Evolutionary conservation across 164 flowering plant species (phyloP).

Genomic region (Brasenia schreberi): DNA sequence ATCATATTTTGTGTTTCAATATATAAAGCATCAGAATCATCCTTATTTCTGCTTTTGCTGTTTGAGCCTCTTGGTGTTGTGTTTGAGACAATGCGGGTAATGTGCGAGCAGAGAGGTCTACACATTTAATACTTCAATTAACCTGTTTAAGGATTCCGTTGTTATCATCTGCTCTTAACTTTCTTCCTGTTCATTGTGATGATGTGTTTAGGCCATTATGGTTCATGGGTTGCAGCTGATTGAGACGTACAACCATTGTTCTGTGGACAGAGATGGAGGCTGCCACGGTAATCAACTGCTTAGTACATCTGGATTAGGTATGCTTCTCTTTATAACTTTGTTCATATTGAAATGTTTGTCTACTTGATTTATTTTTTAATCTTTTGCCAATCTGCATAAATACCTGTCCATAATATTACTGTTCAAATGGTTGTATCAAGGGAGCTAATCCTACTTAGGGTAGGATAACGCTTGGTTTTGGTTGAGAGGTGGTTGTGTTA

Average conservation of each 20-base stretch:
- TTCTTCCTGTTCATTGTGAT: not conserved
- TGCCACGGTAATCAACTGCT: constrained; percentile 39
- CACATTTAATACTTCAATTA: not conserved
- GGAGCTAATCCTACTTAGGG: no score
- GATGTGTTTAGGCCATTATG: constrained; percentile 58
- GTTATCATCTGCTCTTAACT: no score
- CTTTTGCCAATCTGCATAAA: no score
- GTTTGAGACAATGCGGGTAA: constrained; percentile 90
- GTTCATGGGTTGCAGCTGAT: constrained; percentile 96
- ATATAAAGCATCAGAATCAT: constrained; percentile 34
- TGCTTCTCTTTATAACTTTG: no score
- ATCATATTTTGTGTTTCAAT: constrained; percentile 42
- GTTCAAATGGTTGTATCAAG: no score
- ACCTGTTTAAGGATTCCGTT: no score
- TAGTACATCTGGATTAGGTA: constrained; percentile 60
- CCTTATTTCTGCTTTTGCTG: constrained; percentile 55
- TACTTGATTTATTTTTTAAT: no score
- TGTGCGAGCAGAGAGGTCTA: not conserved
- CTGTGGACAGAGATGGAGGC: constrained; percentile 31
- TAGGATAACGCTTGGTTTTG: no score
- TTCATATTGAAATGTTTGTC: no score
- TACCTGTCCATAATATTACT: no score
- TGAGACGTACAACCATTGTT: constrained; percentile 78
- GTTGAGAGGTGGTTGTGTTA: no score
- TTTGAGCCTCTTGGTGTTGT: constrained; percentile 87